Conservation (phyloP, 345 rosid genomes). For the Geranium rotundifolium region DNA sequence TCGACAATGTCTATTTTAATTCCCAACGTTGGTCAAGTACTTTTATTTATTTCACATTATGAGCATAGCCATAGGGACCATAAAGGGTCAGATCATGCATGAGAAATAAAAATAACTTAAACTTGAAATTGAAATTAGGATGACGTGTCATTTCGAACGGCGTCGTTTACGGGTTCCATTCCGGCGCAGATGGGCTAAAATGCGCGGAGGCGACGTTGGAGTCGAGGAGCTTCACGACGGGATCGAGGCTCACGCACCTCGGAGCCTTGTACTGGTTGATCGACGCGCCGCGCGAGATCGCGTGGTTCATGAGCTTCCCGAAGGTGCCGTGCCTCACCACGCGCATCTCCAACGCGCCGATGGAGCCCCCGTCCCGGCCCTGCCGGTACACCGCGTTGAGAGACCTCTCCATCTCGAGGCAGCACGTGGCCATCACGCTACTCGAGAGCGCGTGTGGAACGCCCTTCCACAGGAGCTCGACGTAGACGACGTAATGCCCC, state of each 20-base stretch:
- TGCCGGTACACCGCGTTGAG: conserved; percentile 75
- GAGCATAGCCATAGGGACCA: too few species aligned
- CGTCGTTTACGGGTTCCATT: too few species aligned
- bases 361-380: conserved; percentile 61
- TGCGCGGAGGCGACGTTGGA: background rate
- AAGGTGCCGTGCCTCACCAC: conserved; percentile 67
- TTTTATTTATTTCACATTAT: too few species aligned
- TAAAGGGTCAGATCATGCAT: too few species aligned
- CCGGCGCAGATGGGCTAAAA: too few species aligned
- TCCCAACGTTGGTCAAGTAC: too few species aligned
- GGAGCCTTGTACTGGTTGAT: conserved; percentile 25
- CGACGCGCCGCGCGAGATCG: conserved; percentile 75
- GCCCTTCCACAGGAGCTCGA: conserved; percentile 50
- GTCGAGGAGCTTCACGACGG: conserved; percentile 36
- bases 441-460: background rate
- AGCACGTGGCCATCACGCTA: conserved; percentile 55
- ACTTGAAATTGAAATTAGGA: too few species aligned
- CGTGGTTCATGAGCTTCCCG: conserved; percentile 74
- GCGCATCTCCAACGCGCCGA: conserved; percentile 75
- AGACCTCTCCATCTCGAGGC: conserved; percentile 58
- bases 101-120: too few species aligned
- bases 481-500: conserved; percentile 62
- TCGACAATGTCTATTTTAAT: too few species aligned
- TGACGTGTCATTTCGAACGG: too few species aligned
- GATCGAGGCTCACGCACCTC: conserved; percentile 54